Percentiles rank a stretch among this genome's conserved stretches.
Conservation (phyloP, 805 yeast species). For the Priceomyces fermenticarens region DNA sequence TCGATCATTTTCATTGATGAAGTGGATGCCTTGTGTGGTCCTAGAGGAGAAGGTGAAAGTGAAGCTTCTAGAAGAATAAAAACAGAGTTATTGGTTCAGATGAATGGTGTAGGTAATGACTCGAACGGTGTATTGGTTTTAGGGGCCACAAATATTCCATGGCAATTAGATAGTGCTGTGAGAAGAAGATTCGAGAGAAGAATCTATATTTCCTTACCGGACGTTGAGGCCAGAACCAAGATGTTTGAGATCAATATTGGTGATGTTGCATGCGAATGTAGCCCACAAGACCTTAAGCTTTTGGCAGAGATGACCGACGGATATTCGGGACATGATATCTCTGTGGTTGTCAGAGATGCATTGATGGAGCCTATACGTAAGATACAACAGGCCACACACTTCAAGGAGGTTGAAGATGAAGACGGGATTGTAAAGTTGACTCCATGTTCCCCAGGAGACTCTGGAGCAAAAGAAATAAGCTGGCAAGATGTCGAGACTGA, state of each 20-base stretch:
- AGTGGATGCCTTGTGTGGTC: constrained; percentile 97
- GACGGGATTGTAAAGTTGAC: constrained; percentile 52
- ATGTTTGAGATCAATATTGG: constrained; percentile 96
- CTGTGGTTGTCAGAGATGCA: constrained; percentile 96
- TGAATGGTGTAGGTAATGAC: constrained; percentile 99
- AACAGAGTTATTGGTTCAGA: constrained; percentile 92
- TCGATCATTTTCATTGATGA: constrained; percentile 96
- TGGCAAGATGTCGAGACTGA: constrained; percentile 93
- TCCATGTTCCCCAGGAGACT: constrained; percentile 98
- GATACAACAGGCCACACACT: constrained; percentile 94
- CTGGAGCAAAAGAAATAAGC: constrained; percentile 78
- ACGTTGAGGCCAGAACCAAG: constrained; percentile 81
- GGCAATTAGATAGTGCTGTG: constrained; percentile 98
- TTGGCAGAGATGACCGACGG: constrained; percentile 95
- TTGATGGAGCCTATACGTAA: constrained; percentile 96
- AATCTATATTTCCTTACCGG: constrained; percentile 94
- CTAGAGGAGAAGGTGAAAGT: constrained; percentile 96
- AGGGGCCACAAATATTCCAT: constrained; percentile 98
- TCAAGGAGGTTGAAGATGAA: constrained; percentile 55
- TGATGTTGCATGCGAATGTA: constrained; percentile 76
- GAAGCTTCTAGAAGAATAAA: constrained; percentile 96
- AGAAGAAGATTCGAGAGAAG: constrained; percentile 95
- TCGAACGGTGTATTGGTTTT: constrained; percentile 86
- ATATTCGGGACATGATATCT: constrained; percentile 95
- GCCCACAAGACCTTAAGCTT: constrained; percentile 67